phyloP scores from a whole-genome alignment of 140 eudicot genomes.

The Ambrosia hybrid region DNA sequence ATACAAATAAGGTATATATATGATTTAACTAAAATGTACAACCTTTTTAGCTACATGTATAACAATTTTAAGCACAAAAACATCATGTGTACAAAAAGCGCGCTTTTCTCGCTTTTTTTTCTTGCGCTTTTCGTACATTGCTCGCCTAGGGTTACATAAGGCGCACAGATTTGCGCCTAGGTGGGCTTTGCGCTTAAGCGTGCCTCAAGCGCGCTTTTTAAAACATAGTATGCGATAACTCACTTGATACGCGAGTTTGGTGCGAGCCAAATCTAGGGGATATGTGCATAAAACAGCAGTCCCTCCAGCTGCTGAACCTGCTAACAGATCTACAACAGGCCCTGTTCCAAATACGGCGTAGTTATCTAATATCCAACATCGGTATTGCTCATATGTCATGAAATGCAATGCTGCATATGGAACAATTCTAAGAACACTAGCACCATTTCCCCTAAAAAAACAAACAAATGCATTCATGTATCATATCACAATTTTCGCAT shows the following conservation, averaged over 20 bases:
- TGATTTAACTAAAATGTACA: too few species aligned
- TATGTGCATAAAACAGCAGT: conserved; percentile 96
- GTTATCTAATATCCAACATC: conserved; percentile 68
- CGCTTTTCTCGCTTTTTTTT: too few species aligned
- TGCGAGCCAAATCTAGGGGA: conserved; percentile 97
- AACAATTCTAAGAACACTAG: conserved; percentile 84
- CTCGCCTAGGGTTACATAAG: too few species aligned
- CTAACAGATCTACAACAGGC: conserved; percentile 89
- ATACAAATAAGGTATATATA: too few species aligned
- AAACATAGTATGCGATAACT: conserved; percentile 3
- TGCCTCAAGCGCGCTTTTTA: too few species aligned
- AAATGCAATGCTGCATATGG: conserved; percentile 95
- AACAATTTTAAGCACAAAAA: too few species aligned
- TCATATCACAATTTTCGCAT: not conserved
- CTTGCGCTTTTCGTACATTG: too few species aligned
- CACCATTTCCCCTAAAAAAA: conserved; percentile 84
- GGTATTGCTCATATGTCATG: conserved; percentile 93
- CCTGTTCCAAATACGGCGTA: conserved; percentile 80
- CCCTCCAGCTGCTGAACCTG: conserved; percentile 98
- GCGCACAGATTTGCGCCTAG: too few species aligned
- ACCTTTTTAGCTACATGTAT: too few species aligned
- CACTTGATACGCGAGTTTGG: conserved; percentile 97
- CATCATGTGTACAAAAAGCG: too few species aligned
- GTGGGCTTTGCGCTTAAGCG: too few species aligned
- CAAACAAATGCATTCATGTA: not conserved